Base-by-base conservation (phyloP, 208 protist genomes). In the Leishmania arabica region DNA sequence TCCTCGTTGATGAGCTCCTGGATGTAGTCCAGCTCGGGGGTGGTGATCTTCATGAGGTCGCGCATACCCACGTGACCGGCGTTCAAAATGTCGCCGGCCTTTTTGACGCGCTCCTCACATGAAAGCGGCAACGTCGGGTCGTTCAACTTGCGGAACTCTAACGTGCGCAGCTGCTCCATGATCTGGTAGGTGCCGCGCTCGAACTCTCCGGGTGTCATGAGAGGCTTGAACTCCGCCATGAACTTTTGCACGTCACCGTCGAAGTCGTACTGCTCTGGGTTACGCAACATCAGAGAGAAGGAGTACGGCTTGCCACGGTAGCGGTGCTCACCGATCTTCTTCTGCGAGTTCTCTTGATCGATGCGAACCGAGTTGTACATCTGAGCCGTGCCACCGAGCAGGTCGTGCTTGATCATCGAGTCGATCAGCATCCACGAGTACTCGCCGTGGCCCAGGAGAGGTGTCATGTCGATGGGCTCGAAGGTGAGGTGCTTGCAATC, bases 1-100 rank as follows among this genome's bases (percentile, higher is more conserved):
- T 92, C 85, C 42, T 87, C 77, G 80, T 90, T 90, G 72, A 95
- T 86, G 3, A 87, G 80, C 69, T 89, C 81, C 45, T 96, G 90
- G 40, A 96, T 86, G 49, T 92, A 88, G 84, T 98, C 95, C 6
- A 98, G 83, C 87, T 98, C 93, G 5, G 85, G 83, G 1, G 92
- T 95, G 40, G 89, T 92, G 74, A 96, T 89, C 71, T 92, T 93
- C 85, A 96, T 89, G 68, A 95, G 72, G 49, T 93, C 90, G 37
- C 89, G 84, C 89, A 96, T 92, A 27, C 90, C 91, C 8, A 64
- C 85, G 87, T 97, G 94, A 9, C 88, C 85, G 15, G 86, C 84
- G 82, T 93, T 92, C 37, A 96, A 83, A n/a, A 96, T 82, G 6
- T 75, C 65, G 31, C 95, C 95, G 13, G 85, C 87, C 17, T 69